These are phyloP conservation scores for Trebouxiophyceae sp. DNA, from an alignment of 163 green algal genomes.

Conservation along the genomic window DNA sequence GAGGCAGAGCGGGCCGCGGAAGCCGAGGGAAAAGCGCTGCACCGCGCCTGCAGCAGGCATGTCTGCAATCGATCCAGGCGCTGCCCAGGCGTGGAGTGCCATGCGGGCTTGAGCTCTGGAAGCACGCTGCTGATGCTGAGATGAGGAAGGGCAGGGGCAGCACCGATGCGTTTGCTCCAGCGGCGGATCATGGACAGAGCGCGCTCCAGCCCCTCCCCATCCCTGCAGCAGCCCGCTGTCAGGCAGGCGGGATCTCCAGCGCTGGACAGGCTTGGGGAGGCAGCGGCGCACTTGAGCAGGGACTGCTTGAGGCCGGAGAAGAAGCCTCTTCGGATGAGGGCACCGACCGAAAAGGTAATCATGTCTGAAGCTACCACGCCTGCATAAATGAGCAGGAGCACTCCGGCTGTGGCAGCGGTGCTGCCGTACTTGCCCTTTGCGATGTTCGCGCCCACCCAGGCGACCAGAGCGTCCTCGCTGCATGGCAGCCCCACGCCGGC, in stretches of 20 bases:
- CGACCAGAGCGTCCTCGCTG: constrained; percentile 28
- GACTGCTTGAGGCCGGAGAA: constrained; percentile 9
- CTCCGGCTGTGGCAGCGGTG: neutral
- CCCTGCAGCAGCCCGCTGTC: constrained; percentile 7
- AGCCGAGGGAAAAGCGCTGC: constrained; percentile 28
- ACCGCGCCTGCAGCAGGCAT: constrained; percentile 18
- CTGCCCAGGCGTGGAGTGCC: no score
- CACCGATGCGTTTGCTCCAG: constrained; percentile 15
- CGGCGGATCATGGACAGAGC: constrained; percentile 10
- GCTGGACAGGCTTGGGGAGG: neutral
- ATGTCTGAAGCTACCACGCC: constrained; percentile 28
- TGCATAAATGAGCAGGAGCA: constrained; percentile 24
- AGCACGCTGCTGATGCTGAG: no score
- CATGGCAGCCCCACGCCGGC: constrained; percentile 28
- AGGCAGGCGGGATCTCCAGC: neutral
- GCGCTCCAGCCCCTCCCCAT: constrained; percentile 9
- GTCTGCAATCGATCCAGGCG: no score
- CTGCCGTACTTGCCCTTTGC: constrained; percentile 14
- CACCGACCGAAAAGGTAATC: constrained; percentile 20
- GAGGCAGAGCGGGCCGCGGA: constrained; percentile 29
- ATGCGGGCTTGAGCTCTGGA: no score
- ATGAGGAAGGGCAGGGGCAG: no score
- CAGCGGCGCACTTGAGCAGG: constrained; percentile 7
- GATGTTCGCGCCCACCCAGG: constrained; percentile 22
- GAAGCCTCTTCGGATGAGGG: constrained; percentile 6